Base-by-base conservation (phyloP, 345 rosid species). In the Syzygium aqueum region DNA sequence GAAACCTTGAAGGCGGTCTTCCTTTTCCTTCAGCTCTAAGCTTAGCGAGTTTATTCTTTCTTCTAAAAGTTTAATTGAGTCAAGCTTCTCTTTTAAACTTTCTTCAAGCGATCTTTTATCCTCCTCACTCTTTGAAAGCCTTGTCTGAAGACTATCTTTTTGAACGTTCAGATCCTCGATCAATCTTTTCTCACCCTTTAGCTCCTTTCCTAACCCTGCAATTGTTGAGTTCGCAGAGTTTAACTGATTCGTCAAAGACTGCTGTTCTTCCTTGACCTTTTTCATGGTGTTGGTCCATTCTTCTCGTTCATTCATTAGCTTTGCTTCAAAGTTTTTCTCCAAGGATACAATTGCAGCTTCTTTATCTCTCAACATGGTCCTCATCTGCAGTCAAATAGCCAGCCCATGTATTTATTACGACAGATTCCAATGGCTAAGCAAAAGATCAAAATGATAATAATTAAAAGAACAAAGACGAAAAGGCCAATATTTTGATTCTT, bases 191-290 rank as follows among this genome's bases (percentile, higher is more conserved):
- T 96, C 95, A 40, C 94, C 91, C 90, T 90, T 92, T 61, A 96
- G 94, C 93, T 96, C 99, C 88, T 88, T 91, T 78, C 95, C 99
- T 87, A 96, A 90, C 54, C 90, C 94, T 78, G 92, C 51, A 89
- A 95, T 92, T 59, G 93, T 89, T 67, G 87, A 89, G 87, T 95
- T 94, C 10, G 99, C 99, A 57, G 94, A 91, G 86, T 87, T 94
- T 61, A 97, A 89, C 92, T 92, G 95, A 88, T 90, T 91, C 87
- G 88, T 52, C 54, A 96, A 84, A 88, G 92, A 89, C 86, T 89
- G 90, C 73, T 93, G 91, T 51, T 95, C 99, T 85, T 94, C 98
- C 90, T 92, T 92, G 56, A 92, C 94, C 86, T 89, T 93, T 65
- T 93, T 91, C 46, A 91, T 89, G 85, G 90, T 90, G 73, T 89